These are phyloP conservation scores for Flaveria floridana DNA, from an alignment of 140 eudicot species.

Conservation along the genomic window DNA sequence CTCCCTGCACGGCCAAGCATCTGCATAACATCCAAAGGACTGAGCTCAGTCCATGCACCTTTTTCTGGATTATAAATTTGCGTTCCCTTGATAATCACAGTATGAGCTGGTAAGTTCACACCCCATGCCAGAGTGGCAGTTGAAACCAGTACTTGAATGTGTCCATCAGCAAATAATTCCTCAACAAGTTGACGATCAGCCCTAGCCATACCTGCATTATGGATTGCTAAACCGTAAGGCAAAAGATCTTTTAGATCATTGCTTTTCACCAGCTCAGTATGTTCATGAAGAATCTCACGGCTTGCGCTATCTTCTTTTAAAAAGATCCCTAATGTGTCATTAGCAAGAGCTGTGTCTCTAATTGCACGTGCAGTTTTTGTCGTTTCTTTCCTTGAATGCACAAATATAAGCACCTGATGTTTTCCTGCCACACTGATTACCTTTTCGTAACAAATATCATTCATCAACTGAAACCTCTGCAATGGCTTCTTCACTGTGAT, in stretches of 20 bases:
- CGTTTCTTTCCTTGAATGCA: constrained; percentile 97
- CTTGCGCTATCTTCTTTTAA: constrained; percentile 85
- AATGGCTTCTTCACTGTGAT: constrained; percentile 91
- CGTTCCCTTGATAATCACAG: constrained; percentile 93
- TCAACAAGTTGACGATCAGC: constrained; percentile 81
- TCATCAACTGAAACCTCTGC: constrained; percentile 93
- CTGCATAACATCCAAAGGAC: constrained; percentile 92
- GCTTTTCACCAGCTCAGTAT: constrained; percentile 76
- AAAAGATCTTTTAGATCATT: constrained; percentile 75
- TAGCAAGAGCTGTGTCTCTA: constrained; percentile 81
- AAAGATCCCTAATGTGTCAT: constrained; percentile 73
- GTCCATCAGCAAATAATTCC: constrained; percentile 73
- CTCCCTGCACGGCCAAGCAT: constrained; percentile 97
- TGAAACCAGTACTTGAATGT: constrained; percentile 83
- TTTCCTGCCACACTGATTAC: constrained; percentile 76
- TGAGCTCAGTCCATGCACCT: constrained; percentile 95
- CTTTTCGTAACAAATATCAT: constrained; percentile 87
- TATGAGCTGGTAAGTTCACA: constrained; percentile 89
- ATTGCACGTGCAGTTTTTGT: constrained; percentile 86
- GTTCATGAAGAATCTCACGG: constrained; percentile 73
- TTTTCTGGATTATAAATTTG: constrained; percentile 89
- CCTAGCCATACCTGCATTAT: constrained; percentile 88
- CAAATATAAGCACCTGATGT: constrained; percentile 86
- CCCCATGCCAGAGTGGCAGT: constrained; percentile 99
- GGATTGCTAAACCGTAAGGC: constrained; percentile 91